Conservation (phyloP, 2,329 filamentous ascomycete species). For the Fusarium albidum region DNA sequence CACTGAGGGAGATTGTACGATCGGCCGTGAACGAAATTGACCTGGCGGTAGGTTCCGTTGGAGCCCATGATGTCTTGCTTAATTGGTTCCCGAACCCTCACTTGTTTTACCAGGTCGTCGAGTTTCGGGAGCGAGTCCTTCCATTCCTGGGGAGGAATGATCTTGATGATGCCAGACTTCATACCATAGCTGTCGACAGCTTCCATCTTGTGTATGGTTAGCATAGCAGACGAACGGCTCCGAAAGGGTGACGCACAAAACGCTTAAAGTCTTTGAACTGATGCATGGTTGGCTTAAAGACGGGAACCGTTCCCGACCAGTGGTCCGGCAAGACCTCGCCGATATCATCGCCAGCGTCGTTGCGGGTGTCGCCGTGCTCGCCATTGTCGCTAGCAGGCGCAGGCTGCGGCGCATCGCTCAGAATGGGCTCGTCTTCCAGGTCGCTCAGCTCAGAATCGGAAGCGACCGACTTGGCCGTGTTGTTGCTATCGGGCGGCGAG, state of each 20-base stretch:
- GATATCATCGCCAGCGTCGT: conserved; percentile 66
- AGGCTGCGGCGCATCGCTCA: conserved; percentile 44
- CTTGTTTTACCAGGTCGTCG: conserved; percentile 86
- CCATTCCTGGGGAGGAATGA: conserved; percentile 95
- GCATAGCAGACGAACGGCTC: conserved; percentile 13
- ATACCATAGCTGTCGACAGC: conserved; percentile 95
- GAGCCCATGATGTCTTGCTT: conserved; percentile 98
- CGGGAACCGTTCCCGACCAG: conserved; percentile 89
- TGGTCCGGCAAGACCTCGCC: conserved; percentile 85
- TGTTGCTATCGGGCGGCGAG: conserved; percentile 71
- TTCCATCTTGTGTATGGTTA: conserved; percentile 63
- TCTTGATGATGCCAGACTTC: conserved; percentile 96
- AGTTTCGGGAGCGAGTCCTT: conserved; percentile 80
- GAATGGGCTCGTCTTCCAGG: conserved; percentile 63
- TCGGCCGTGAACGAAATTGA: conserved; percentile 94
- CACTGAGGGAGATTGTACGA: conserved; percentile 98
- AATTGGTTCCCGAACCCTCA: conserved; percentile 95
- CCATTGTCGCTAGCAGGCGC: conserved; percentile 37
- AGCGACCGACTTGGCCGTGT: conserved; percentile 64
- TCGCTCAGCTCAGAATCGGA: conserved; percentile 74
- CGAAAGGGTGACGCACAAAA: conserved; percentile 69
- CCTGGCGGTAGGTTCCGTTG: conserved; percentile 94
- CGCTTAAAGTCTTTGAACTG: conserved; percentile 94
- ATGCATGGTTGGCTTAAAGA: conserved; percentile 94
- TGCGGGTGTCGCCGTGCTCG: conserved; percentile 46